Evolutionary conservation across 108 stramenopile genomes (phyloP).

Genomic region (Asterionellopsis glacialis): DNA sequence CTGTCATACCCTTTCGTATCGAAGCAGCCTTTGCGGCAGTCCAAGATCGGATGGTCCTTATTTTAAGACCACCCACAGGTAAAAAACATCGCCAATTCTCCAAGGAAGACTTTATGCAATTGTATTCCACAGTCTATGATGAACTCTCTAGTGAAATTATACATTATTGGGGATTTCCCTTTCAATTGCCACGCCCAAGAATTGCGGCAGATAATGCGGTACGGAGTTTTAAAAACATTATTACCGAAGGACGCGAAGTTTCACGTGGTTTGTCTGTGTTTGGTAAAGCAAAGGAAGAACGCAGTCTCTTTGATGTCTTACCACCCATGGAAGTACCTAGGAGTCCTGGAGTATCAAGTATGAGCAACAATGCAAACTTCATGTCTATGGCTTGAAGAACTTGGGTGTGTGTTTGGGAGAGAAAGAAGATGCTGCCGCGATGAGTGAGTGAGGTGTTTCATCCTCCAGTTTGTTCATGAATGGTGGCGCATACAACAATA

Average conservation of each 20-base stretch:
- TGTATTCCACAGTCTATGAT: slow-evolving; percentile 27
- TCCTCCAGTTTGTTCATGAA: too few relatives aligned
- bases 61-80: slow-evolving; percentile 20
- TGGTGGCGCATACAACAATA: too few relatives aligned
- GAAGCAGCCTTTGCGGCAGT: slow-evolving; percentile 26
- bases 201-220: slow-evolving; percentile 20
- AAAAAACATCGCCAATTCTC: not conserved
- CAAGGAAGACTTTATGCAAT: slow-evolving; percentile 16
- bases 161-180: slow-evolving; percentile 23
- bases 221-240: slow-evolving; percentile 30
- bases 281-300: slow-evolving; percentile 1
- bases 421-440: too few relatives aligned
- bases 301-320: slow-evolving; percentile 27
- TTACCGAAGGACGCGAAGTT: slow-evolving; percentile 28
- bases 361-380: too few relatives aligned
- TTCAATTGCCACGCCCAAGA: slow-evolving; percentile 20
- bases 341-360: too few relatives aligned
- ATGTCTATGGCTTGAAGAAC: too few relatives aligned
- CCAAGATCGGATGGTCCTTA: slow-evolving; percentile 29
- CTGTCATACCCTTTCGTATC: slow-evolving; percentile 20
- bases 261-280: slow-evolving; percentile 4
- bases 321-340: slow-evolving; percentile 1
- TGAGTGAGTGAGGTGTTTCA: too few relatives aligned
- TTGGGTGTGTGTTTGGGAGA: too few relatives aligned
- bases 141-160: slow-evolving; percentile 26